Evolutionary conservation across 495 filamentous ascomycete genomes (phyloP).

Genomic region (Cryomyces minteri): DNA sequence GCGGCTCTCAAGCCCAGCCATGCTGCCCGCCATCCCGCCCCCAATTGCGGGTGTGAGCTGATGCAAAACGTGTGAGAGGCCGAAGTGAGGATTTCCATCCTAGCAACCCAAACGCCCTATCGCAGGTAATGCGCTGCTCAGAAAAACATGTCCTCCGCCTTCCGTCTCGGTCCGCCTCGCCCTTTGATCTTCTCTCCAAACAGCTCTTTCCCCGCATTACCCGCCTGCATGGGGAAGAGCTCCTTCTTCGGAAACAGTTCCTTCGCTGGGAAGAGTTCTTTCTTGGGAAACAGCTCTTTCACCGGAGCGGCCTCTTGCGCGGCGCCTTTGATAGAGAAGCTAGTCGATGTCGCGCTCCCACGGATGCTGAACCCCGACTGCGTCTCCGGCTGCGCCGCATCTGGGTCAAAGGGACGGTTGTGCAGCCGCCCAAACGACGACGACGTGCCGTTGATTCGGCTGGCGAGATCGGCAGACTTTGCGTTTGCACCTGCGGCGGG

Average conservation of each 20-base stretch:
- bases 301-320: constrained; percentile 3
- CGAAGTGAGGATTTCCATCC: no score
- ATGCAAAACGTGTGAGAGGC: no score
- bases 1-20: no score
- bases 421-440: constrained; percentile 3
- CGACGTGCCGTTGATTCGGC: constrained; percentile 5
- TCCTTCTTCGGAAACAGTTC: constrained; percentile 15
- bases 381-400: not conserved
- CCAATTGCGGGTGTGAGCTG: no score
- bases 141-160: constrained; percentile 7
- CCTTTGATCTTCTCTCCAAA: constrained; percentile 15
- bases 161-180: constrained; percentile 7
- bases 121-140: not conserved
- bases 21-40: no score
- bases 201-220: constrained; percentile 11
- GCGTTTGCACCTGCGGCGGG: not conserved
- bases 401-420: not conserved
- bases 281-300: not conserved
- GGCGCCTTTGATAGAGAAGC: constrained; percentile 11
- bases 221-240: constrained; percentile 10
- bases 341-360: constrained; percentile 2
- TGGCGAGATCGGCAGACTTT: constrained; percentile 5
- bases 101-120: no score
- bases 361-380: constrained; percentile 11
- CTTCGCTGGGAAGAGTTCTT: constrained; percentile 3